Percentiles rank a stretch among this genome's conserved stretches.
Evolutionary conservation across 306 rosid species (phyloP).

Genomic region (Pyrus betulifolia): DNA sequence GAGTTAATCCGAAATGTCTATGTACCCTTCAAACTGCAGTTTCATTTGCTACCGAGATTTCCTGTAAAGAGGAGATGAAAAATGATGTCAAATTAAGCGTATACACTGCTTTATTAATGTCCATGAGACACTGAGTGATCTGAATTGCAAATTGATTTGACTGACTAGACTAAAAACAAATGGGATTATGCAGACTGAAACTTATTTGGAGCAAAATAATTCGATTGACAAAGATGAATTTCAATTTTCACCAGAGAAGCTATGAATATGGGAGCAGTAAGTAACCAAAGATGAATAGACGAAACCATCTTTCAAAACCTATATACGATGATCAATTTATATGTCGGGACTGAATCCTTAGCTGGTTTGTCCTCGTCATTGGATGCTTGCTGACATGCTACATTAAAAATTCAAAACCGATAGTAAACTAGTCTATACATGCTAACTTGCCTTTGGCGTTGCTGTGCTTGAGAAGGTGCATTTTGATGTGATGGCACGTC

Average conservation of each 20-base stretch:
- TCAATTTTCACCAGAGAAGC: background rate
- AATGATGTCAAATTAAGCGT: background rate
- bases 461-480: slow-evolving; percentile 63
- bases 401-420: background rate
- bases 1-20: slow-evolving; percentile 6
- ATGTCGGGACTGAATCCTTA: background rate
- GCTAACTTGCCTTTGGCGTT: slow-evolving; percentile 60
- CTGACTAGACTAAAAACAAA: background rate
- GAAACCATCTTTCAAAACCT: background rate
- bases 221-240: background rate
- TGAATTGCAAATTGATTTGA: background rate
- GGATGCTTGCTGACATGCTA: background rate
- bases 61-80: slow-evolving; percentile 38
- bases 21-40: slow-evolving; percentile 27
- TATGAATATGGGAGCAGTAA: background rate
- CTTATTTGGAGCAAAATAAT: background rate
- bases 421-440: background rate
- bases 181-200: background rate
- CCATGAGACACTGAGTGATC: background rate
- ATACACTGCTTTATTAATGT: background rate
- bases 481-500: slow-evolving; percentile 64
- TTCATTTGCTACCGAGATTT: slow-evolving; percentile 56
- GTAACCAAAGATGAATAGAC: background rate
- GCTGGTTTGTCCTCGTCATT: background rate
- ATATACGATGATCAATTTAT: background rate